Conservation (phyloP, 768 basidiomycete genomes). For the Lactarius trivialis region DNA sequence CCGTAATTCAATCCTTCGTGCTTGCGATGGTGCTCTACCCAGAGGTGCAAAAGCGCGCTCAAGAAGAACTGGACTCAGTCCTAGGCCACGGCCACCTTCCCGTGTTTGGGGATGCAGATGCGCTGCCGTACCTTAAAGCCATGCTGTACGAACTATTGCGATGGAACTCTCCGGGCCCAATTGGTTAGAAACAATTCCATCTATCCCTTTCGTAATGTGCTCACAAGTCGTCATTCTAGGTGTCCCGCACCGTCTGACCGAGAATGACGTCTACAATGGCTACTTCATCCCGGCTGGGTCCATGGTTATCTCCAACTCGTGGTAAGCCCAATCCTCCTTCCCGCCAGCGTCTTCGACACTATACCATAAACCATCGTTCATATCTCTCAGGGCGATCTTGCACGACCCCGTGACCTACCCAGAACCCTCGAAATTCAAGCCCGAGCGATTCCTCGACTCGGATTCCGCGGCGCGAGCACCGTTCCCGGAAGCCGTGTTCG, state of each 20-base stretch:
- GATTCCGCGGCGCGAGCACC: neutral
- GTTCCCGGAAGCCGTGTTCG: neutral
- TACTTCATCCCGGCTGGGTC: conserved; percentile 13
- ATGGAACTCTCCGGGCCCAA: neutral
- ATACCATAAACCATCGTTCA: too few relatives aligned
- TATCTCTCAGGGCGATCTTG: neutral
- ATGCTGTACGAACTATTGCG: neutral
- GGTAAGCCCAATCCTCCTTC: neutral
- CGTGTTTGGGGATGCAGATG: conserved; percentile 2
- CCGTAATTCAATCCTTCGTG: conserved; percentile 25
- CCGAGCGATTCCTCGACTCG: conserved; percentile 12
- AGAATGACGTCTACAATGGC: conserved; percentile 11
- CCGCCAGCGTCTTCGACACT: neutral
- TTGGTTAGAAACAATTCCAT: neutral
- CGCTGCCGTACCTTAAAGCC: conserved; percentile 9
- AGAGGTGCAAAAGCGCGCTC: conserved; percentile 27
- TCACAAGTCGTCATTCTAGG: conserved; percentile 1
- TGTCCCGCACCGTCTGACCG: conserved; percentile 6
- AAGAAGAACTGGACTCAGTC: conserved; percentile 28
- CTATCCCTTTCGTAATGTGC: neutral
- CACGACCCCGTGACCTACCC: conserved; percentile 5
- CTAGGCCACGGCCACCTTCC: conserved; percentile 9
- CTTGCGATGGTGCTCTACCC: conserved; percentile 31
- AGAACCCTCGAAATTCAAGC: conserved; percentile 8
- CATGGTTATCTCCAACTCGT: conserved; percentile 7